A percentile compares a stretch with the other conserved stretches of the same genome.
Evolutionary conservation across 1,139 yeast species (phyloP).

Genomic region (Magnusiomyces magnusii): DNA sequence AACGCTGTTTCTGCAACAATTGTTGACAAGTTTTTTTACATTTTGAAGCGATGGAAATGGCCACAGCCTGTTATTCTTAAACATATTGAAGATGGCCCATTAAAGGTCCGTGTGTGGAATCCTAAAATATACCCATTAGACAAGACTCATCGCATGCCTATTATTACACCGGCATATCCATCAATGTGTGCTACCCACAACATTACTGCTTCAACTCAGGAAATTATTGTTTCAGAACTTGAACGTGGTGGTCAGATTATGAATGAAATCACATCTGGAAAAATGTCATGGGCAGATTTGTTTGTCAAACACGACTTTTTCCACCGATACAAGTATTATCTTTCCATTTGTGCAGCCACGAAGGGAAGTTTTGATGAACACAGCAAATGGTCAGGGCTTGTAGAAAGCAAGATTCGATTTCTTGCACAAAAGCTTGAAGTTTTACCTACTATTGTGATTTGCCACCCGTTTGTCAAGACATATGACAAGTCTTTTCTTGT

Average conservation of each 20-base stretch:
- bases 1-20: slow-evolving; percentile 92
- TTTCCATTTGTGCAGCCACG: slow-evolving; percentile 76
- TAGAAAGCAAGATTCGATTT: slow-evolving; percentile 77
- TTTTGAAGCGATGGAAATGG: slow-evolving; percentile 91
- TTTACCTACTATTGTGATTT: slow-evolving; percentile 63
- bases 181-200: slow-evolving; percentile 99
- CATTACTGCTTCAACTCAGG: slow-evolving; percentile 80
- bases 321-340: slow-evolving; percentile 72
- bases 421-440: slow-evolving; percentile 77
- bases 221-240: slow-evolving; percentile 67
- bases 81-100: slow-evolving; percentile 93
- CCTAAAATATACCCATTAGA: slow-evolving; percentile 86
- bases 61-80: slow-evolving; percentile 95
- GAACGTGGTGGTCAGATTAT: slow-evolving; percentile 65
- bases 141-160: slow-evolving; percentile 91
- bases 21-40: slow-evolving; percentile 78
- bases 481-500: slow-evolving; percentile 53
- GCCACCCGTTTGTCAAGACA: slow-evolving; percentile 85
- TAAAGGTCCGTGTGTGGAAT: slow-evolving; percentile 96
- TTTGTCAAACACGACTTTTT: slow-evolving; percentile 77
- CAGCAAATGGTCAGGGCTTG: slow-evolving; percentile 83
- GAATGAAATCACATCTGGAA: slow-evolving; percentile 58
- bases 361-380: slow-evolving; percentile 70
- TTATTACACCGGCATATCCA: slow-evolving; percentile 98
- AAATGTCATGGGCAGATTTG: slow-evolving; percentile 64